These are phyloP conservation scores for Boletus bicolor DNA, from an alignment of 768 basidiomycete species.

Conservation along the genomic window DNA sequence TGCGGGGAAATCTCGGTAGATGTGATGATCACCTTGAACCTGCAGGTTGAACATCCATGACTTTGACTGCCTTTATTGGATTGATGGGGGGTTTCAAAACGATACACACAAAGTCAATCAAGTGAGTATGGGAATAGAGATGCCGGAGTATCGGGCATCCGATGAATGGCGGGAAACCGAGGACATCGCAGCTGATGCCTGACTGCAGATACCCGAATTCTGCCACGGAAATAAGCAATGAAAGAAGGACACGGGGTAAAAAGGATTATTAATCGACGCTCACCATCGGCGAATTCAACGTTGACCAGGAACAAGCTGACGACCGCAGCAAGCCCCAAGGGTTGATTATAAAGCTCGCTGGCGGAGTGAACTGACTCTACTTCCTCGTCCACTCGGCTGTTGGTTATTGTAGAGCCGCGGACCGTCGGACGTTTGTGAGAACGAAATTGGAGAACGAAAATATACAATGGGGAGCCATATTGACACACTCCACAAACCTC, in stretches of 20 bases:
- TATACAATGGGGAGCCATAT: not conserved
- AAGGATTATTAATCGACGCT: not conserved
- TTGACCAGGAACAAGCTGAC: not conserved
- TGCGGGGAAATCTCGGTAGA: not conserved
- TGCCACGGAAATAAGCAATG: not conserved
- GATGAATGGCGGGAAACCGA: not conserved
- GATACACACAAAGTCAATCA: not conserved
- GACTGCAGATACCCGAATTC: not conserved
- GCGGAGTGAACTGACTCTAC: not conserved
- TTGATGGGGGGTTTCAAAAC: not conserved
- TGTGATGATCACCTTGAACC: not conserved
- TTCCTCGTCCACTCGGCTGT: not conserved
- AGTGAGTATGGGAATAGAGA: not conserved
- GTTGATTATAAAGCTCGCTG: not conserved
- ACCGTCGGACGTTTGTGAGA: not conserved
- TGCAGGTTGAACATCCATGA: not conserved
- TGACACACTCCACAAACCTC: not conserved
- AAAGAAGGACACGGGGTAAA: not conserved
- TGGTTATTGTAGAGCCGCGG: not conserved
- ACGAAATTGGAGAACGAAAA: not conserved
- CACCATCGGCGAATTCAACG: not conserved
- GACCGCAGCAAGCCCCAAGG: not conserved
- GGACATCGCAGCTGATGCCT: not conserved
- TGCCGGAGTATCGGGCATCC: conserved; percentile 1
- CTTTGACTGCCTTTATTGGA: not conserved